Percentiles rank a stretch among this genome's conserved stretches.
These are phyloP conservation scores for Leccinum aurantiacum DNA, from an alignment of 768 basidiomycete genomes.

Conservation along the genomic window DNA sequence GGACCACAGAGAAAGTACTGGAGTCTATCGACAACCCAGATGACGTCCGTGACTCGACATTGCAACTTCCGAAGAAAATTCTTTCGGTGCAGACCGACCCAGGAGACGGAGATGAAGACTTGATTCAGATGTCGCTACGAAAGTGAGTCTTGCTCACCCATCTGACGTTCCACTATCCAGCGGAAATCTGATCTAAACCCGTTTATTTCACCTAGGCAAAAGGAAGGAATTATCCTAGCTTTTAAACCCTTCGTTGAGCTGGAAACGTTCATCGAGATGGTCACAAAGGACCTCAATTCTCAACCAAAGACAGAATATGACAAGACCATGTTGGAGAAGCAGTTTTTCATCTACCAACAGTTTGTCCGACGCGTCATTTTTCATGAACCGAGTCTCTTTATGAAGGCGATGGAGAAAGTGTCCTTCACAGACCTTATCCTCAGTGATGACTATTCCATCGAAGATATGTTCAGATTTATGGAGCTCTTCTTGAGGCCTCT, in stretches of 20 bases:
- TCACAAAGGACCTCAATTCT: too few species aligned
- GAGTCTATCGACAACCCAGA: not conserved
- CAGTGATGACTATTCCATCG: slow-evolving; percentile 30
- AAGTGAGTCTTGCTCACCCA: slow-evolving; percentile 5
- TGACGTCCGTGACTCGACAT: not conserved
- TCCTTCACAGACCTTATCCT: slow-evolving; percentile 36
- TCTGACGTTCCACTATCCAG: not conserved
- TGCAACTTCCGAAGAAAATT: not conserved
- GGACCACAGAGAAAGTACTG: not conserved
- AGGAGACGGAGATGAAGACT: slow-evolving; percentile 15
- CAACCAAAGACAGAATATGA: not conserved
- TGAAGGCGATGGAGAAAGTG: slow-evolving; percentile 31
- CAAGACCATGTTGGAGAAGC: not conserved
- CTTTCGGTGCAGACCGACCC: not conserved
- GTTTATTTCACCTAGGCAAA: slow-evolving; percentile 5
- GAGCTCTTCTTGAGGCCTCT: slow-evolving; percentile 5
- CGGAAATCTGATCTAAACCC: not conserved
- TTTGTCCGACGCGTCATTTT: slow-evolving; percentile 32
- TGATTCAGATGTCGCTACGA: slow-evolving; percentile 15
- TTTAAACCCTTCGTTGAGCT: slow-evolving; percentile 4
- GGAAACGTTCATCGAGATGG: not conserved
- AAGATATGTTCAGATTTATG: slow-evolving; percentile 20
- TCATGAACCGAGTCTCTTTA: slow-evolving; percentile 28
- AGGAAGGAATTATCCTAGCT: not conserved
- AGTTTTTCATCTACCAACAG: slow-evolving; percentile 17